Evolutionary conservation across 495 filamentous ascomycete genomes (phyloP).

Genomic region (Clohesyomyces aquaticus): DNA sequence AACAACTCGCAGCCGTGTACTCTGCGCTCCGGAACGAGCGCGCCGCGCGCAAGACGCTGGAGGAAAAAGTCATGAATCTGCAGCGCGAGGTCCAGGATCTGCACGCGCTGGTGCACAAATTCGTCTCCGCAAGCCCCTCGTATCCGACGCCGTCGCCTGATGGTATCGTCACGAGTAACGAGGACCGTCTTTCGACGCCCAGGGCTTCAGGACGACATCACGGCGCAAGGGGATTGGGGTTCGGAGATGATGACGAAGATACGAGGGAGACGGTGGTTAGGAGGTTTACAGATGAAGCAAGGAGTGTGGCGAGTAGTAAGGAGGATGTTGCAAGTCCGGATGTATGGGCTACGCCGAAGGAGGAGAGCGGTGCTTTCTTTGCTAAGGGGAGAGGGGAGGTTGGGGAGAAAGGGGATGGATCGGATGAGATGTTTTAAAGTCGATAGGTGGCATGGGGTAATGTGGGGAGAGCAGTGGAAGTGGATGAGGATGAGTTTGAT

Average conservation of each 20-base stretch:
- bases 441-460: neutral
- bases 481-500: neutral
- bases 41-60: conserved; percentile 33
- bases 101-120: conserved; percentile 26
- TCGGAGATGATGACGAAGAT: conserved; percentile 2
- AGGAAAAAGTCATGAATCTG: conserved; percentile 26
- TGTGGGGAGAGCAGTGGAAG: neutral
- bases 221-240: neutral
- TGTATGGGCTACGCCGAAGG: conserved; percentile 38
- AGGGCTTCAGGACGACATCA: conserved; percentile 17
- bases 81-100: conserved; percentile 32
- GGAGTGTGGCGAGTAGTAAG: conserved; percentile 14
- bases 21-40: conserved; percentile 31
- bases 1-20: conserved; percentile 22
- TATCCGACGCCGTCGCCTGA: conserved; percentile 38
- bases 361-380: conserved; percentile 34
- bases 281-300: conserved; percentile 18
- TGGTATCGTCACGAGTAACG: conserved; percentile 22
- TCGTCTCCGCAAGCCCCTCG: conserved; percentile 5
- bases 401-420: neutral
- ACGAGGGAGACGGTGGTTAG: conserved; percentile 19
- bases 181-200: conserved; percentile 30
- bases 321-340: conserved; percentile 39
- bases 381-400: neutral
- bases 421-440: conserved; percentile 27